Conservation (phyloP, 495 filamentous ascomycete species). For the Penicillium ochrochloron region DNA sequence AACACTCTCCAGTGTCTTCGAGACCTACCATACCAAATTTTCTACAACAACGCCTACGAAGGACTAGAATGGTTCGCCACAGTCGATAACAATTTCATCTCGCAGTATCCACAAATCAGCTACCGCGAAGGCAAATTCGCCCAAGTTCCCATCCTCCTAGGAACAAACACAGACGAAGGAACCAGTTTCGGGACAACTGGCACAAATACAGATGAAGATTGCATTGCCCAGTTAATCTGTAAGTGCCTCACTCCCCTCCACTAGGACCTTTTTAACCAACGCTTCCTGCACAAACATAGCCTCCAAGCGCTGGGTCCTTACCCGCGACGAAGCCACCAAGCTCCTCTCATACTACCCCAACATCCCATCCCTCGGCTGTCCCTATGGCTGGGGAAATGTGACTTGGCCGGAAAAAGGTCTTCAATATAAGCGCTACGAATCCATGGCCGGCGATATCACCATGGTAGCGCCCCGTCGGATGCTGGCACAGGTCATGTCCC, state of each 20-base stretch:
- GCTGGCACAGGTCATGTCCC: slow-evolving; percentile 54
- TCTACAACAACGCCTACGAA: slow-evolving; percentile 56
- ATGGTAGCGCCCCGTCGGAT: slow-evolving; percentile 60
- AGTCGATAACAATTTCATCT: slow-evolving; percentile 58
- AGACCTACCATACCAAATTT: slow-evolving; percentile 56
- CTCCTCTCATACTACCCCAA: slow-evolving; percentile 46
- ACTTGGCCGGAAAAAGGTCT: slow-evolving; percentile 49
- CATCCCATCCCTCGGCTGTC: slow-evolving; percentile 48
- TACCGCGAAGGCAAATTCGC: slow-evolving; percentile 40
- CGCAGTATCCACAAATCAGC: slow-evolving; percentile 44
- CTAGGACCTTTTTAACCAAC: neutral
- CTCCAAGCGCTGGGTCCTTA: slow-evolving; percentile 45
- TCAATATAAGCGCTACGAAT: slow-evolving; percentile 56
- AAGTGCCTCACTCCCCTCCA: slow-evolving; percentile 11
- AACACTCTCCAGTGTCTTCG: slow-evolving; percentile 70
- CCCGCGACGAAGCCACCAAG: slow-evolving; percentile 33
- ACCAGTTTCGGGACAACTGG: slow-evolving; percentile 51
- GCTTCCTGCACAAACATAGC: slow-evolving; percentile 19
- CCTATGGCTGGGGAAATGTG: slow-evolving; percentile 55
- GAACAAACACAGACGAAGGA: slow-evolving; percentile 56
- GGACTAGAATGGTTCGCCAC: slow-evolving; percentile 47
- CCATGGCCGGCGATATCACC: slow-evolving; percentile 57
- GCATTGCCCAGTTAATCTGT: slow-evolving; percentile 47
- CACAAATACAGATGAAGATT: slow-evolving; percentile 49
- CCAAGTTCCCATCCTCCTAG: slow-evolving; percentile 51